Percentiles rank a stretch among this genome's conserved stretches.
Evolutionary conservation across 2,329 filamentous ascomycete genomes (phyloP).

Genomic region (Trichoderma oligosporum): DNA sequence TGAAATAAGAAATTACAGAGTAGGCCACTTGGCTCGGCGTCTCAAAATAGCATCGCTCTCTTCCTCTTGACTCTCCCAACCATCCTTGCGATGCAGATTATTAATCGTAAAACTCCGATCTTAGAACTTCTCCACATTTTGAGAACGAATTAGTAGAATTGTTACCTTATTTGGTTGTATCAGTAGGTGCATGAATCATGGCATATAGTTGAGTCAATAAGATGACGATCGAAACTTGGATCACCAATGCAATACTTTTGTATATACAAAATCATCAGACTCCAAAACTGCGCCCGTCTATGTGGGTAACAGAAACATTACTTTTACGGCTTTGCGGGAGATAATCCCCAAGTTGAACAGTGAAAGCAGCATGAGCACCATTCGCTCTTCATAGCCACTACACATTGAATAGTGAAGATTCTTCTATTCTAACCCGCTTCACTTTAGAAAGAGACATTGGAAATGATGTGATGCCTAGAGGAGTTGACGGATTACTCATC

Average conservation of each 20-base stretch:
- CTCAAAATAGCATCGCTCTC: background rate
- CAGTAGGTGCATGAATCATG: background rate
- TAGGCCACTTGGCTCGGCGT: background rate
- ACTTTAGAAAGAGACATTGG: background rate
- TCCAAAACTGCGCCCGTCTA: no score
- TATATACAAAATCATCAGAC: background rate
- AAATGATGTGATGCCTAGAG: background rate
- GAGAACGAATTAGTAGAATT: background rate
- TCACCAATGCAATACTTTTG: no score
- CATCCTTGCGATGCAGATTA: background rate
- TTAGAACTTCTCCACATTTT: background rate
- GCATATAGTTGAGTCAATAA: background rate
- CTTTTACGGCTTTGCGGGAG: no score
- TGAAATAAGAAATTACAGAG: background rate
- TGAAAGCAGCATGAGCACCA: no score
- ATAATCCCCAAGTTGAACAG: no score
- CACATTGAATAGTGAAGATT: no score
- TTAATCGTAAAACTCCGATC: background rate
- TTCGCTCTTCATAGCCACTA: no score
- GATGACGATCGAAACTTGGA: background rate
- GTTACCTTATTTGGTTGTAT: background rate
- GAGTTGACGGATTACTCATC: no score
- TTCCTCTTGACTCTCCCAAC: background rate
- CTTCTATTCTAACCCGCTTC: no score
- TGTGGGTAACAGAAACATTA: no score